Evolutionary conservation across 2,329 filamentous ascomycete genomes (phyloP).

Genomic region (Monosporascus cannonballus): DNA sequence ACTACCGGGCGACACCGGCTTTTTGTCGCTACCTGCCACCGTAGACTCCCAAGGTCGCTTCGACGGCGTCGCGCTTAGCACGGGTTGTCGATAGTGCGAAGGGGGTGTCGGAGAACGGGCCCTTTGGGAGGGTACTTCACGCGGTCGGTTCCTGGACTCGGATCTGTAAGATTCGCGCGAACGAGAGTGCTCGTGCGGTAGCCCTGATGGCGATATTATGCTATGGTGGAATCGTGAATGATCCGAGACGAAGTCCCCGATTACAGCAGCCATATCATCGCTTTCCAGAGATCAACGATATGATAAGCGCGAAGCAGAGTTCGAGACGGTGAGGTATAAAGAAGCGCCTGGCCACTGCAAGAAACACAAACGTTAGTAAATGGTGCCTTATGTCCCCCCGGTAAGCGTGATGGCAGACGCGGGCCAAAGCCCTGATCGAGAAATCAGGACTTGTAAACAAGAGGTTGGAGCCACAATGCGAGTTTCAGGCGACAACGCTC

Average conservation of each 20-base stretch:
- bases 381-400: not conserved
- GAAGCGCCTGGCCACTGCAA: not conserved
- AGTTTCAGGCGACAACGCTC: slow-evolving; percentile 13
- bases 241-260: slow-evolving; percentile 69
- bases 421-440: not conserved
- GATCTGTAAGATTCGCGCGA: slow-evolving; percentile 37
- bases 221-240: slow-evolving; percentile 59
- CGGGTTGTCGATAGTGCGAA: slow-evolving; percentile 16
- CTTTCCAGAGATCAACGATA: slow-evolving; percentile 1
- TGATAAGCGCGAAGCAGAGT: not conserved
- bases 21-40: slow-evolving; percentile 13
- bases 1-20: slow-evolving; percentile 26
- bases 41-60: slow-evolving; percentile 24
- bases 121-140: slow-evolving; percentile 17
- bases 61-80: slow-evolving; percentile 18
- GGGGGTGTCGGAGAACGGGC: slow-evolving; percentile 18
- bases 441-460: slow-evolving; percentile 13
- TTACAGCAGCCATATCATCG: slow-evolving; percentile 57
- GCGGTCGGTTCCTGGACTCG: slow-evolving; percentile 29
- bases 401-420: not conserved
- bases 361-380: not conserved
- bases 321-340: slow-evolving; percentile 1
- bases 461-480: not conserved
- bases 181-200: slow-evolving; percentile 41
- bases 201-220: slow-evolving; percentile 53